phyloP scores from a whole-genome alignment of 306 rosid genomes.

The Elaeagnus macrophylla region DNA sequence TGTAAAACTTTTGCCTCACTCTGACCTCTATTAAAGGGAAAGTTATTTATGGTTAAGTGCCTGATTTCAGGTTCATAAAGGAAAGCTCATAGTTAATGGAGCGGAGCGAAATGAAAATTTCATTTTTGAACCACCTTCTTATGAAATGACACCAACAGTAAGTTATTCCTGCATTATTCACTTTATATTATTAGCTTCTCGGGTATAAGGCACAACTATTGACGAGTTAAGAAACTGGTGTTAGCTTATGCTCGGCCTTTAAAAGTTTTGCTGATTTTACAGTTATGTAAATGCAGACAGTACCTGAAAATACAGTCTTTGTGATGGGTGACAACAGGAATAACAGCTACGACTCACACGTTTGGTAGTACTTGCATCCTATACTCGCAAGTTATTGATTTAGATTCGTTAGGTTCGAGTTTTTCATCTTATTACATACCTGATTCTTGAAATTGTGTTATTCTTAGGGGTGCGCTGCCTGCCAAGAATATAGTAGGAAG shows the following conservation, averaged over 20 bases:
- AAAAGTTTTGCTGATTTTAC: constrained; percentile 2
- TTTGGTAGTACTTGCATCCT: constrained; percentile 44
- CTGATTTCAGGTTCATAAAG: constrained; percentile 67
- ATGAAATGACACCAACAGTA: constrained; percentile 75
- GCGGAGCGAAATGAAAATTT: constrained; percentile 80
- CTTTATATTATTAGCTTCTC: background rate
- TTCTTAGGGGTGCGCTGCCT: constrained; percentile 86
- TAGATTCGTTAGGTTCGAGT: background rate
- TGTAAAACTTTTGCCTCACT: no score
- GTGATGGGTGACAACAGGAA: constrained; percentile 99
- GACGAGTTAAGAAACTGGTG: background rate
- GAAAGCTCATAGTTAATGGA: constrained; percentile 83
- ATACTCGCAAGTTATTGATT: no score
- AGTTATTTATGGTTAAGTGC: background rate
- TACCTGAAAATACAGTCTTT: constrained; percentile 74
- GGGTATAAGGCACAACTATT: background rate
- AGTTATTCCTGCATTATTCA: constrained; percentile 19
- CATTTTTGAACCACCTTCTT: constrained; percentile 67
- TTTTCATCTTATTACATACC: background rate
- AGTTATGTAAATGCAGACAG: constrained; percentile 41
- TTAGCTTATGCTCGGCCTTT: background rate
- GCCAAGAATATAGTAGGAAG: constrained; percentile 89
- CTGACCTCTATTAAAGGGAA: no score
- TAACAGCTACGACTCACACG: constrained; percentile 95
- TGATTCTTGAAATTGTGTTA: background rate